Evolutionary conservation across 495 filamentous ascomycete genomes (phyloP), one percentile per base, ranked within the genome.

Genomic region (Sordaria brevicollis): DNA sequence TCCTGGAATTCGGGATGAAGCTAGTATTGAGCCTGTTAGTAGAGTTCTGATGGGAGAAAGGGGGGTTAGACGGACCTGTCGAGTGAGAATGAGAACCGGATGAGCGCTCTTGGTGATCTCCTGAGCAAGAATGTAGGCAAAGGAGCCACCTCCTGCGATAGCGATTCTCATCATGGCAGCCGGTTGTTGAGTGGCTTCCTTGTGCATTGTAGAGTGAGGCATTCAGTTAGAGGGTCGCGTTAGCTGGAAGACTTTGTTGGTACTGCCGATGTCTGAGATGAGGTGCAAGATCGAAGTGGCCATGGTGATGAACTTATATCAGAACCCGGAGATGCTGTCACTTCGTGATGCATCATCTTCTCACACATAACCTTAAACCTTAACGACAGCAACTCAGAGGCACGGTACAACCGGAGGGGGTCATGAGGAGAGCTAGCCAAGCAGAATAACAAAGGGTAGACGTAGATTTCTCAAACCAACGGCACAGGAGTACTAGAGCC

Each of bases 61-160:
- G 37, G 21, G 65, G 38, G 35, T 57, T 25, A 15, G 36, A 71
- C 83, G 70, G 79, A 92, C 91, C 57, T 77, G 77, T 82, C 86
- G 81, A 31, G 90, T 90, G 19, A 93, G 79, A n/a, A 93, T 82
- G 67, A 93, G 80, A 33, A 92, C 83, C 35, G 89, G 84, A 78
- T 93, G 88, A 29, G 81, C 84, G 35, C 84, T 89, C 62, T 86
- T 79, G 37, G 85, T 80, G 67, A 92, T 77, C 71, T 85, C 84
- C 62, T 84, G 80, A 35, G 87, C 88, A 65, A 93, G 86, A 65
- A 87, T 80, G 71, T 83, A 86, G 68, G 89, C 89, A 65, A 93
- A 81, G 69, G 89, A 89, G 73, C 89, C 88, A 65, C 86, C 89
- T 33, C 91, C 91, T 67, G 89, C 91, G 71, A 93, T 87, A 68